Percentiles rank a stretch among this genome's conserved stretches.
phyloP scores from a whole-genome alignment of 2,329 filamentous ascomycete genomes.

The Lecanicillium sp. region DNA sequence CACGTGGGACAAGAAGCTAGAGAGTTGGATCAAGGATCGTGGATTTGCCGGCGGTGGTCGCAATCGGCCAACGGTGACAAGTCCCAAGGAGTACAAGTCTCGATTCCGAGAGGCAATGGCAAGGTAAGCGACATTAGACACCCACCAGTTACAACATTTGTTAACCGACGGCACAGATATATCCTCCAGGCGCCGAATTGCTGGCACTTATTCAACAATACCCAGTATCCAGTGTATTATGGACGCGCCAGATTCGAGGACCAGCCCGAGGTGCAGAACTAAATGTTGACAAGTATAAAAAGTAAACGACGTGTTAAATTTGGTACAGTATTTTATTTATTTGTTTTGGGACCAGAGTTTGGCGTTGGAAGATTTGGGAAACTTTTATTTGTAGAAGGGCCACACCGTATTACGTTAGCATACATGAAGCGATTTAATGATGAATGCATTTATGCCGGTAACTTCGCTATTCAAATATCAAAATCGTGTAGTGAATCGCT shows the following conservation, averaged over 20 bases:
- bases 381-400: background rate
- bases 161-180: constrained; percentile 41
- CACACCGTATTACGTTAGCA: background rate
- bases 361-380: constrained; percentile 8
- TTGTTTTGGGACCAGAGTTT: background rate
- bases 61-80: constrained; percentile 89
- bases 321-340: background rate
- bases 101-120: constrained; percentile 96
- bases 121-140: too few species aligned
- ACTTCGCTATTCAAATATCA: too few species aligned
- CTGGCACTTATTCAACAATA: constrained; percentile 62
- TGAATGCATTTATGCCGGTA: too few species aligned
- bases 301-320: background rate
- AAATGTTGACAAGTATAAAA: background rate
- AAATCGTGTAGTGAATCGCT: too few species aligned
- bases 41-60: constrained; percentile 71
- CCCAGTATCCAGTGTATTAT: constrained; percentile 32
- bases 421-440: constrained; percentile 5
- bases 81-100: constrained; percentile 94
- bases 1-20: constrained; percentile 99
- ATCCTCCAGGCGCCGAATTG: constrained; percentile 70
- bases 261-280: constrained; percentile 21
- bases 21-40: constrained; percentile 98
- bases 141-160: too few species aligned
- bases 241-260: constrained; percentile 35